Base-by-base conservation (phyloP, 768 basidiomycete species). In the Rhizopogon salebrosus region DNA sequence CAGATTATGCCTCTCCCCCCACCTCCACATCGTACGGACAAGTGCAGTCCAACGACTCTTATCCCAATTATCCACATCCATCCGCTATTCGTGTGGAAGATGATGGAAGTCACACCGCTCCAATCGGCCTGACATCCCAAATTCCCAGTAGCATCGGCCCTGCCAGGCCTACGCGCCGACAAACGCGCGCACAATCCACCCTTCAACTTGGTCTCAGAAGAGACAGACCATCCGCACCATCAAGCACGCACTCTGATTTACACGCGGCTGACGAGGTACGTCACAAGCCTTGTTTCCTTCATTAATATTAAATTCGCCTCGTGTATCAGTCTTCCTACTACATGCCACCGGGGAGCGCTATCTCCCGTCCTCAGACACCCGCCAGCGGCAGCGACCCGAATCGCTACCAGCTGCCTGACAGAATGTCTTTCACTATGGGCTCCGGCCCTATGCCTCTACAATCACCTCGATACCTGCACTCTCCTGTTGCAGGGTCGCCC, bases 101-200 rank as follows among this genome's bases (percentile, higher is more conserved):
- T 9, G 57, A 58, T 57, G 58, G 64, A 40, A 63, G 61, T 41
- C 55, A 62, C 52, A 49, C 60, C 51, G 51, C 49, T 52, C 46
- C 57, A 38, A 54, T 70, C 54, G 45, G 54, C 22, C 70, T 76
- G 46, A 53, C 60, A 35, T 51, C 66, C 3, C 80, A 80, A 66
- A 68, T 80, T 36, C 70, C 77, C 11, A 68, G 78, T 27, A 80
- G 73, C 67, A 75, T 80, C 55, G 82, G 81, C 0, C 80, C 82
- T 42, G 68, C 69, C 55, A 78, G 82, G 54, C 67, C 71, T 46
- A 75, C 75, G 37, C 75, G 81, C 38, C 69, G 77, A 37, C 76
- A 75, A 58, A 70, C 67, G 64, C 70, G 70, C 60, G 65, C 64
- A 20, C 64, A 64, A 31, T 61, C 64, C 39, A 54, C 67, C 22